A percentile compares a stretch with the other conserved stretches of the same genome.
Evolutionary conservation across 257 asterid species (phyloP).

Genomic region (Rubia yunnanensis): DNA sequence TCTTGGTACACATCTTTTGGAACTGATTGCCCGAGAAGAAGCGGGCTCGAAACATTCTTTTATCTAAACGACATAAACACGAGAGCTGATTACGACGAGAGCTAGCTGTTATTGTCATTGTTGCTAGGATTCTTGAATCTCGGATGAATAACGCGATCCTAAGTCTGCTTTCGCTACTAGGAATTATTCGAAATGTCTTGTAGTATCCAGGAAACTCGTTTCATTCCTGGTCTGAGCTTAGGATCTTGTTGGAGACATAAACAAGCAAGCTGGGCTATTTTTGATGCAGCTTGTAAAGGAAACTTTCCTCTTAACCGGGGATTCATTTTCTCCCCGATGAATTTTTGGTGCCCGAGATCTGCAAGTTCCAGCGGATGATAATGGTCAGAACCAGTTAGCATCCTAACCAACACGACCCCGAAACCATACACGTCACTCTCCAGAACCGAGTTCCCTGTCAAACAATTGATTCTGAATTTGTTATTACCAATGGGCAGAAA

Average conservation of each 20-base stretch:
- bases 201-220: background rate
- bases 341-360: background rate
- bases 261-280: background rate
- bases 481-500: no score
- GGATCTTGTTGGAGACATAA: background rate
- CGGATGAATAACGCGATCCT: no score
- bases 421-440: background rate
- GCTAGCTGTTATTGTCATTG: no score
- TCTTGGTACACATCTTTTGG: no score
- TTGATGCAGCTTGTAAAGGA: background rate
- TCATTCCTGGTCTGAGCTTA: slow-evolving; percentile 3
- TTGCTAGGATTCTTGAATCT: no score
- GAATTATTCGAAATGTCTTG: background rate
- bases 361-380: background rate
- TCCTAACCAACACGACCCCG: background rate
- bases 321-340: background rate
- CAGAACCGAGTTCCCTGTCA: background rate
- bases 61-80: no score
- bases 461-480: background rate
- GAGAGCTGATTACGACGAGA: no score
- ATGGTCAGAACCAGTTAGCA: background rate
- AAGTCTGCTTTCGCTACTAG: background rate
- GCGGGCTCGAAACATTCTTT: no score
- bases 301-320: background rate
- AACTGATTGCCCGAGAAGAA: no score